Evolutionary conservation across 139 green algal genomes (phyloP).

Genomic region (Volvox africanus): DNA sequence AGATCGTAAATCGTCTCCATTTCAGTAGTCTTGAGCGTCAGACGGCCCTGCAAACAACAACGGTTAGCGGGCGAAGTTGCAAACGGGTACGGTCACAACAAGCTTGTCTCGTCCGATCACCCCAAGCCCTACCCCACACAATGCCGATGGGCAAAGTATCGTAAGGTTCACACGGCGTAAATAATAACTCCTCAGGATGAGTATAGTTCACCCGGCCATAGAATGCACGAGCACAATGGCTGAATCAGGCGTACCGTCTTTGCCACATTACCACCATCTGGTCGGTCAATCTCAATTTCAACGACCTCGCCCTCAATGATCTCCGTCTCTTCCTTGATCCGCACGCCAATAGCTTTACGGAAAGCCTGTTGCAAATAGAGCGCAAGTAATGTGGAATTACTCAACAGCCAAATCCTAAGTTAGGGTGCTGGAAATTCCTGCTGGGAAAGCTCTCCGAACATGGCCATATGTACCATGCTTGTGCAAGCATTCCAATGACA

Average conservation of each 20-base stretch:
- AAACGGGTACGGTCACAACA: neutral
- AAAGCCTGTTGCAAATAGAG: constrained; percentile 83
- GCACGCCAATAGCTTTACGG: constrained; percentile 97
- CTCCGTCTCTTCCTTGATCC: constrained; percentile 99
- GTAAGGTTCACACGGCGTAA: neutral
- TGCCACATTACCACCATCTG: constrained; percentile 73
- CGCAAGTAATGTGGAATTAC: neutral
- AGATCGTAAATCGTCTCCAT: constrained; percentile 99
- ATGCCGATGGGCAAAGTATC: neutral
- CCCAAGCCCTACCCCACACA: neutral
- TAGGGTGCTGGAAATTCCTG: too few species aligned
- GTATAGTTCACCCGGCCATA: too few species aligned
- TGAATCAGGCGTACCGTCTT: constrained; percentile 78
- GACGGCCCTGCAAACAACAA: constrained; percentile 80
- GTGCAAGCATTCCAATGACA: too few species aligned
- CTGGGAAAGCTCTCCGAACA: too few species aligned
- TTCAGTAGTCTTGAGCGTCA: constrained; percentile 99
- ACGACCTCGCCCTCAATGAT: constrained; percentile 99
- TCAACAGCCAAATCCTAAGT: too few species aligned
- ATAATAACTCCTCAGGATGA: too few species aligned
- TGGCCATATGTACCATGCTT: too few species aligned
- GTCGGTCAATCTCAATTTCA: constrained; percentile 97
- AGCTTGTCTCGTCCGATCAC: neutral
- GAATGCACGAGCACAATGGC: too few species aligned
- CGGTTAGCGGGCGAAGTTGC: neutral